Evolutionary conservation across 257 asterid species (phyloP).

Genomic region (Haberlea rhodopensis): DNA sequence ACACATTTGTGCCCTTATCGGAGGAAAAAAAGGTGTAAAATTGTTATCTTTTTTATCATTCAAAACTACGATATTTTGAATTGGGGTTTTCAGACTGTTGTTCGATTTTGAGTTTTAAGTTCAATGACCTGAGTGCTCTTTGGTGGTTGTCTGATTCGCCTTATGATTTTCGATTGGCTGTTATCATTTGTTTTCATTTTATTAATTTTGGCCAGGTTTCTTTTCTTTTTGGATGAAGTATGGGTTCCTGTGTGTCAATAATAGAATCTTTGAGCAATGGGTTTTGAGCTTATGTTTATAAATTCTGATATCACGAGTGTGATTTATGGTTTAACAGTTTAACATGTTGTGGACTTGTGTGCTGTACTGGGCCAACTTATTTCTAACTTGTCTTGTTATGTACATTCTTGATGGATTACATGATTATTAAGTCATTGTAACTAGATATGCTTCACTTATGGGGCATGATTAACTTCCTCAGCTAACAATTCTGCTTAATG

Average conservation of each 20-base stretch:
- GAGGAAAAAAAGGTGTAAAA: constrained; percentile 75
- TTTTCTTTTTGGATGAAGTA: too few relatives aligned
- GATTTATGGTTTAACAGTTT: constrained; percentile 22
- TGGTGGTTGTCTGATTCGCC: too few relatives aligned
- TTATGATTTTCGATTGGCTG: too few relatives aligned
- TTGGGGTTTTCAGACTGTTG: constrained; percentile 8
- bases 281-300: constrained; percentile 1
- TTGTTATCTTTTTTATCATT: neutral
- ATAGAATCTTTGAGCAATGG: constrained; percentile 16
- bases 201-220: too few relatives aligned
- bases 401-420: neutral
- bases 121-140: neutral
- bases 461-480: neutral
- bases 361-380: neutral
- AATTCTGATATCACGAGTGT: constrained; percentile 7
- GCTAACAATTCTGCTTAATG: neutral
- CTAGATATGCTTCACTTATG: neutral
- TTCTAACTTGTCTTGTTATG: neutral
- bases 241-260: neutral
- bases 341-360: neutral
- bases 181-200: too few relatives aligned
- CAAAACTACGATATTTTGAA: neutral
- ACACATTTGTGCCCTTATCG: constrained; percentile 50
- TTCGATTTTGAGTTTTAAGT: constrained; percentile 12
- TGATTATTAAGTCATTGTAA: neutral